Conservation (phyloP, 345 rosid genomes). For the Camelina neglecta region DNA sequence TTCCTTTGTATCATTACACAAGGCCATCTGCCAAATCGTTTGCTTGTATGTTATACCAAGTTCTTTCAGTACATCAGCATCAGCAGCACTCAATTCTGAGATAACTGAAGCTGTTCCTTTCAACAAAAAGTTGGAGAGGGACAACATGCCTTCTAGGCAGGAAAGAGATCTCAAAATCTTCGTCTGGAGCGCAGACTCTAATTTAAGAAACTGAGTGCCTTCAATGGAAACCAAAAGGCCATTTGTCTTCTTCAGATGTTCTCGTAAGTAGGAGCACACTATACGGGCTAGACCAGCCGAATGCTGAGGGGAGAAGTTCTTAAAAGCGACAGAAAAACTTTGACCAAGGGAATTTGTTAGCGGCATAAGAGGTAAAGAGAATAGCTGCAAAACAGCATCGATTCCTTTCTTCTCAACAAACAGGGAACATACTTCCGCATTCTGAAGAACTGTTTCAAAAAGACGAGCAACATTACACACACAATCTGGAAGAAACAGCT, state of each 20-base stretch:
- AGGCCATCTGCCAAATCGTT: conserved; percentile 85
- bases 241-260: conserved; percentile 67
- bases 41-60: conserved; percentile 78
- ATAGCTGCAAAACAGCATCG: conserved; percentile 78
- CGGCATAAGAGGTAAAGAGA: conserved; percentile 84
- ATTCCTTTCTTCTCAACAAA: conserved; percentile 96
- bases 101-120: conserved; percentile 76
- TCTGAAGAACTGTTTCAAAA: conserved; percentile 93
- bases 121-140: conserved; percentile 81
- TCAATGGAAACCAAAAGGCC: conserved; percentile 58
- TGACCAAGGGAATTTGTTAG: conserved; percentile 79
- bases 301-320: conserved; percentile 92
- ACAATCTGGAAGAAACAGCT: conserved; percentile 83
- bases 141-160: conserved; percentile 76
- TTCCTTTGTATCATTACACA: conserved; percentile 70
- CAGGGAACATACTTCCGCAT: conserved; percentile 87
- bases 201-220: conserved; percentile 64
- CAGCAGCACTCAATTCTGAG: conserved; percentile 81
- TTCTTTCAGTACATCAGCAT: conserved; percentile 90
- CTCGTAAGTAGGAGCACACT: conserved; percentile 81
- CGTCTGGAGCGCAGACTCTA: conserved; percentile 59
- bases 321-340: conserved; percentile 82
- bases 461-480: conserved; percentile 82
- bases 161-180: conserved; percentile 73
- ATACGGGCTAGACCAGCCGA: conserved; percentile 79